Percentiles rank a stretch among this genome's conserved stretches.
These are phyloP conservation scores for Craspedostauros australis DNA, from an alignment of 108 stramenopile genomes.

Conservation along the genomic window DNA sequence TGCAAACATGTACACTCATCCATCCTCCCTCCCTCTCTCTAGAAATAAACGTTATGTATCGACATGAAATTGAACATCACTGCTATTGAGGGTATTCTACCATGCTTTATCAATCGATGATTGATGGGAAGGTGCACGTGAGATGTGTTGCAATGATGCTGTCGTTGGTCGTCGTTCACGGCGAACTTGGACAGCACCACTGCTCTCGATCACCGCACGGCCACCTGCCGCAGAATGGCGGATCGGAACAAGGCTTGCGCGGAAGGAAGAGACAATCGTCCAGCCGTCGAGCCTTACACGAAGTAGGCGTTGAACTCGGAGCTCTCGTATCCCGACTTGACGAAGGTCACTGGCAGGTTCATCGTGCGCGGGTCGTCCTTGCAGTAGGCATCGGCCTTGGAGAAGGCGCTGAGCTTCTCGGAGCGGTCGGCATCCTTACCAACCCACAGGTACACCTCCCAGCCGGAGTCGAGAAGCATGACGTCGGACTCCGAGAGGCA, in stretches of 20 bases:
- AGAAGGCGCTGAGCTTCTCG: constrained; percentile 72
- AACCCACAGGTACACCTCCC: constrained; percentile 70
- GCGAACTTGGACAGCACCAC: background rate
- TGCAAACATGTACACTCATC: no score
- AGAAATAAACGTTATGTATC: no score
- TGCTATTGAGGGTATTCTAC: no score
- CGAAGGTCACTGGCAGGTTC: constrained; percentile 29
- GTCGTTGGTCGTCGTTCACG: background rate
- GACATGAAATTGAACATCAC: no score
- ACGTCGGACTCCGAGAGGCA: constrained; percentile 51
- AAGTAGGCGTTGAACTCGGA: constrained; percentile 13
- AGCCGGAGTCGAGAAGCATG: constrained; percentile 67
- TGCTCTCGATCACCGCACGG: background rate
- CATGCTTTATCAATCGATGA: no score
- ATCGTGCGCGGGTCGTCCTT: constrained; percentile 23
- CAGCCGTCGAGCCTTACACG: no score
- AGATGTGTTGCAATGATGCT: background rate
- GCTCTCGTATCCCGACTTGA: constrained; percentile 23
- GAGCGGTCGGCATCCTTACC: constrained; percentile 51
- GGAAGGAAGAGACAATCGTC: no score
- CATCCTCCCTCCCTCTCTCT: no score
- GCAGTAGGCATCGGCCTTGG: constrained; percentile 26
- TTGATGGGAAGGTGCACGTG: background rate
- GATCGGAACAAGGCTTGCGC: constrained; percentile 5
- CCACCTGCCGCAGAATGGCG: constrained; percentile 1